Conservation (phyloP, 495 filamentous ascomycete species). For the Aspergillus wentii region DNA sequence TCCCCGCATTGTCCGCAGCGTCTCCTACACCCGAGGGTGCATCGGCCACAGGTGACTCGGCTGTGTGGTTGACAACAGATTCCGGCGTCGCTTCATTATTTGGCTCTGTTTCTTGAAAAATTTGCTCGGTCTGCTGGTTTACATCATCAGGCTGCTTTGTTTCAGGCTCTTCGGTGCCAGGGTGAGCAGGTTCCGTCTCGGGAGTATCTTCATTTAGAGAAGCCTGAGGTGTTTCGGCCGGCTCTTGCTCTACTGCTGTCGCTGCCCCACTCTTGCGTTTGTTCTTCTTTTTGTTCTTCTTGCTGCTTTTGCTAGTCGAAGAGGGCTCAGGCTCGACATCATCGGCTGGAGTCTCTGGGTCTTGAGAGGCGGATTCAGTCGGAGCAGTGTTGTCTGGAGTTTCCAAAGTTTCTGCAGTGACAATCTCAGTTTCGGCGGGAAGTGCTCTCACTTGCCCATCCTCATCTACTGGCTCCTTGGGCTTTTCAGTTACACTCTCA, state of each 20-base stretch:
- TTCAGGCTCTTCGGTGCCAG: neutral
- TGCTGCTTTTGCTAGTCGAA: slow-evolving; percentile 14
- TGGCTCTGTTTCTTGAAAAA: neutral
- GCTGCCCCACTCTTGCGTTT: slow-evolving; percentile 20
- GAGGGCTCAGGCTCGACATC: slow-evolving; percentile 5
- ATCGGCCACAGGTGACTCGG: slow-evolving; percentile 1
- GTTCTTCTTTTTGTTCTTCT: slow-evolving; percentile 28
- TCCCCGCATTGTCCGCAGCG: slow-evolving; percentile 8
- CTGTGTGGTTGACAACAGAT: neutral
- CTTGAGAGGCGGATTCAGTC: no score
- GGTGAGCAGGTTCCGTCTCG: slow-evolving; percentile 8
- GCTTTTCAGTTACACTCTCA: no score
- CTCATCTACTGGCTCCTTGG: no score
- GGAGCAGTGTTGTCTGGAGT: no score
- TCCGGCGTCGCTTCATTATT: neutral
- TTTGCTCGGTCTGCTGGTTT: neutral
- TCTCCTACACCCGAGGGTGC: neutral
- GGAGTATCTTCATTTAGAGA: slow-evolving; percentile 70
- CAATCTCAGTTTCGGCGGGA: no score
- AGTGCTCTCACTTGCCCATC: no score
- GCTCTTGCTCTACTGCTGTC: slow-evolving; percentile 1
- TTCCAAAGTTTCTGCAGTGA: no score
- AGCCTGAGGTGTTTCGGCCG: neutral
- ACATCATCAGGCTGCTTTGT: neutral
- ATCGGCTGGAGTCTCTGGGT: neutral